Conservation (phyloP, 2,329 filamentous ascomycete species). For the Cladosporium sp. region DNA sequence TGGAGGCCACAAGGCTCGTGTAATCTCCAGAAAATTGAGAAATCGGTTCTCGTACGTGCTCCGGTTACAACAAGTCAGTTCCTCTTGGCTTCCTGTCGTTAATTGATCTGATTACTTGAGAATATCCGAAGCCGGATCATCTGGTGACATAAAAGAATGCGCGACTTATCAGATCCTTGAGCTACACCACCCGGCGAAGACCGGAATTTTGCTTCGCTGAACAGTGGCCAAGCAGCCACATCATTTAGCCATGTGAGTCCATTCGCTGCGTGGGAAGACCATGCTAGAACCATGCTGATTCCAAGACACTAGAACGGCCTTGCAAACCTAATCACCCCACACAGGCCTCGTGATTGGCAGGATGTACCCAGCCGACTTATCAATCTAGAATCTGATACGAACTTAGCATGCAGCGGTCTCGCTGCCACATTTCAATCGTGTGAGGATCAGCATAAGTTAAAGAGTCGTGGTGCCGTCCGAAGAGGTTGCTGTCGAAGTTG, state of each 20-base stretch:
- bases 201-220: background rate
- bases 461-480: background rate
- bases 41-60: background rate
- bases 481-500: background rate
- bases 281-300: background rate
- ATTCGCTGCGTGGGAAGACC: background rate
- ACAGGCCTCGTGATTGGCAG: background rate
- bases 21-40: background rate
- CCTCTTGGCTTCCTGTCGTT: background rate
- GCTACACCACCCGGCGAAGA: background rate
- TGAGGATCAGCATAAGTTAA: background rate
- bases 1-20: background rate
- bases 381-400: constrained; percentile 8
- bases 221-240: background rate
- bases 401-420: background rate
- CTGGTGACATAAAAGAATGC: background rate
- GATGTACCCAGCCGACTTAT: background rate
- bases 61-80: background rate
- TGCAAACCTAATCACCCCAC: background rate
- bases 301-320: background rate
- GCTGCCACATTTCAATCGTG: background rate
- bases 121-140: background rate
- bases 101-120: background rate
- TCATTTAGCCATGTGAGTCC: background rate
- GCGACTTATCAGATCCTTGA: background rate